Evolutionary conservation across 1,139 yeast species (phyloP).

Genomic region (Pichia norvegensis): DNA sequence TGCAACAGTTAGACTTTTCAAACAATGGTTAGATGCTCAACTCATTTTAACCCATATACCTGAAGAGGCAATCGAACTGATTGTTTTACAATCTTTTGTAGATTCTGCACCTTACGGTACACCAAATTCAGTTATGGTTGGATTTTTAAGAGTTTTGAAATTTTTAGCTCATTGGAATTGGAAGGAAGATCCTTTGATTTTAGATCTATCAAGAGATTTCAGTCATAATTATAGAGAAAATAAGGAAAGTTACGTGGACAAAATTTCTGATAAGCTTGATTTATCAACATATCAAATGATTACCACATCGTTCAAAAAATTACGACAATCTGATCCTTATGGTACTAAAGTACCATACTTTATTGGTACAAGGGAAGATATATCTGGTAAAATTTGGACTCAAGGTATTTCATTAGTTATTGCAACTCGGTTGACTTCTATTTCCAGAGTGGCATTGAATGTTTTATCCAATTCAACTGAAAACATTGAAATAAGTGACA

Average conservation of each 20-base stretch:
- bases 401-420: conserved; percentile 57
- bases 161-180: conserved; percentile 87
- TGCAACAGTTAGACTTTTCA: conserved; percentile 74
- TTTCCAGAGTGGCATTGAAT: conserved; percentile 67
- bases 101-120: conserved; percentile 76
- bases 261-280: conserved; percentile 56
- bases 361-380: conserved; percentile 74
- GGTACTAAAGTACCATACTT: conserved; percentile 74
- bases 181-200: conserved; percentile 76
- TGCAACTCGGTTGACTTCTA: conserved; percentile 80
- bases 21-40: conserved; percentile 77
- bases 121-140: conserved; percentile 74
- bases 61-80: conserved; percentile 73
- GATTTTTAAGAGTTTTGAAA: conserved; percentile 66
- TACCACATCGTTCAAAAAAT: conserved; percentile 52
- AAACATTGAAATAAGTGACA: conserved; percentile 26
- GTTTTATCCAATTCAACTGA: conserved; percentile 30
- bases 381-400: conserved; percentile 80
- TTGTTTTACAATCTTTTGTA: conserved; percentile 78
- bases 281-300: conserved; percentile 56
- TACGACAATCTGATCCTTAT: conserved; percentile 73
- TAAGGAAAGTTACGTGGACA: conserved; percentile 33
- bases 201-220: conserved; percentile 55
- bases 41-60: conserved; percentile 58
- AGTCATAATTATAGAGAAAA: conserved; percentile 18